These are phyloP conservation scores for Singerocomus inundabilis DNA, from an alignment of 1,284 basidiomycete genomes.

Conservation along the genomic window DNA sequence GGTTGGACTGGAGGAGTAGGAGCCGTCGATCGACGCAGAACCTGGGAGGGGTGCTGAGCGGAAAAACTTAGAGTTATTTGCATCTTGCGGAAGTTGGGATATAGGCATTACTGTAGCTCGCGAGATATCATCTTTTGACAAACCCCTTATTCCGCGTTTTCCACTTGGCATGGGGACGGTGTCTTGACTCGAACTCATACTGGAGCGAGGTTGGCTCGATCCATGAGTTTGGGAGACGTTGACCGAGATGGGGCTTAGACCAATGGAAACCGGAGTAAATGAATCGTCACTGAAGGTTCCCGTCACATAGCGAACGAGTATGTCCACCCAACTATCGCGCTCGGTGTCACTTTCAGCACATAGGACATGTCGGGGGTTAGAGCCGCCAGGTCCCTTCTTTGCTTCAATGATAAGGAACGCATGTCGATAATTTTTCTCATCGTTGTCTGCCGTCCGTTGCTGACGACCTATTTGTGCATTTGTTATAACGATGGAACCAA, in stretches of 20 bases:
- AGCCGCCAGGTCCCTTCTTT: constrained; percentile 67
- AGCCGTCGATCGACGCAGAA: constrained; percentile 34
- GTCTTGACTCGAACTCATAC: constrained; percentile 53
- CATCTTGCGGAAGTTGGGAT: constrained; percentile 55
- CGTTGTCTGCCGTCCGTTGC: constrained; percentile 47
- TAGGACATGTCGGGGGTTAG: constrained; percentile 83
- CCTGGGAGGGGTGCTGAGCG: constrained; percentile 37
- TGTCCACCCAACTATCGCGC: constrained; percentile 92
- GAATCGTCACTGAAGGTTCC: constrained; percentile 71
- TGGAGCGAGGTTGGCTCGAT: constrained; percentile 51
- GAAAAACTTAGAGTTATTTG: constrained; percentile 62
- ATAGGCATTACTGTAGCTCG: constrained; percentile 59
- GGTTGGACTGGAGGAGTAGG: constrained; percentile 52
- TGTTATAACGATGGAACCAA: constrained; percentile 85
- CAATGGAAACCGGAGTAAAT: constrained; percentile 23
- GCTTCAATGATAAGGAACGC: constrained; percentile 96
- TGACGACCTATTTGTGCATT: constrained; percentile 78
- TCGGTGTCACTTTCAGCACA: constrained; percentile 95
- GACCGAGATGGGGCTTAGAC: constrained; percentile 30
- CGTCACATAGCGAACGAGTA: constrained; percentile 82
- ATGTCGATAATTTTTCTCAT: constrained; percentile 93
- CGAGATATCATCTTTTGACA: constrained; percentile 66
- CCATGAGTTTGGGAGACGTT: constrained; percentile 25
- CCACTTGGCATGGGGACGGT: constrained; percentile 37
- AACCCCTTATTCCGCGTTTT: constrained; percentile 35